Base-by-base conservation (phyloP, 2,329 filamentous ascomycete species). In the Aureobasidium lini region DNA sequence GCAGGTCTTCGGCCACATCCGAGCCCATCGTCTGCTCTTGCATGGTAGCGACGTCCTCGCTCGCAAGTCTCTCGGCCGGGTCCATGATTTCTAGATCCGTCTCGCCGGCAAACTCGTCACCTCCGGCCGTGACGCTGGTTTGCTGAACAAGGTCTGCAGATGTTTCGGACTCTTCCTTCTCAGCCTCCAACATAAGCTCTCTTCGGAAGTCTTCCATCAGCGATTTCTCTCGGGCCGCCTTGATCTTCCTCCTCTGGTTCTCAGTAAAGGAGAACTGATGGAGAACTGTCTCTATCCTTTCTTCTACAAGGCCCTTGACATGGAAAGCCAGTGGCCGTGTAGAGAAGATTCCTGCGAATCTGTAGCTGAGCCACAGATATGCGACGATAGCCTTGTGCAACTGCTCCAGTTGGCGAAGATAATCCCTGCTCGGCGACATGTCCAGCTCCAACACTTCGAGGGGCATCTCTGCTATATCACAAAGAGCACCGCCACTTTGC, bases 361-460 rank as follows among this genome's bases (percentile, higher is more conserved):
- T 86, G 73, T 93, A 97, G 66, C 89, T 93, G 15, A 99, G 79
- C 94, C 94, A 99, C 1, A 95, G 80, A 70, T 97, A 99, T 48
- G 92, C 76, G 46, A 93, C 90, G 39, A 99, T 77, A 31, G 84
- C 79, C 67, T 89, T 89, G 75, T 99, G 94, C 15, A 99, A 79
- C 3, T 76, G 72, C 71, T 99, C 94, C 18, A 97, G 77, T 8
- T 78, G 74, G 58, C 77, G 76, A 10, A 99, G 78, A 64, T 90
- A 89, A 0, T 76, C 71, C 57, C 80, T 74, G 13, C 72, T 70
- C 1, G 70, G 70, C 0, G 73, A 75, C 1, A 78, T 70, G 0
- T 74, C 67, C 29, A 76, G 61, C 62, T 96, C 89, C 3, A 97
- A 79, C 2, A 87, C 71, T 63, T 92, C 87, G 1, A 99, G 76